Evolutionary conservation across 108 stramenopile genomes (phyloP), one percentile per base, ranked within the genome.

Genomic region (Cyclostephanos tholiformis): DNA sequence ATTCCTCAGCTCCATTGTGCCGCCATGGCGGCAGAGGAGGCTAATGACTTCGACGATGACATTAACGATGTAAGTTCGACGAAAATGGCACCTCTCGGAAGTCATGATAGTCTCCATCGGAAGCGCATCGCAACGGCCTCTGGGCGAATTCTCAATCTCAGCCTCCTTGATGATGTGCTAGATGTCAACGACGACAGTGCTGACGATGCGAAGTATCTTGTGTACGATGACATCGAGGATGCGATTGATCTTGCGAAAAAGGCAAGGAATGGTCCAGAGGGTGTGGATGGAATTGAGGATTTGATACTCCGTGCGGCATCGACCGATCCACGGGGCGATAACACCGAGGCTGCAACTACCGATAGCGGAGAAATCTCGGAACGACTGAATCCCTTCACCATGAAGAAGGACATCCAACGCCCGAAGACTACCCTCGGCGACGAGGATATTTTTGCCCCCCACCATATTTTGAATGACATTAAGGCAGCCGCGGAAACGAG

Each of bases 401-500:
- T 46, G 44, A 46, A 46, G 44, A 46, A 17, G 14, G 14, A 46
- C 16, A 17, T 46, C 13, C 14, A 46, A 16, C 44, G 44, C 44
- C 14, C 2, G 14, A 12, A 10, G 41, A 1, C 41, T 7, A 10
- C 1, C 41, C 41, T 7, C 12, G 41, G 41, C 41, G 41, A 9
- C 11, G 12, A 41, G 0, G 41, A 41, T 12, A 12, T 41, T 1
- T 1, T 41, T 10, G 14, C 44, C 44, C 44, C 53, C 26, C 53
- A 55, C 26, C 23, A 55, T 55, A 55, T 55, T 12, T 27, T 55
- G 26, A 55, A 55, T 0, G 53, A 55, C 26, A 55, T 55, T 12
- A 5, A 55, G 10, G 25, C 53, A 5, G 53, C 53, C 13, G 53
- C 53, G 26, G 53, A 12, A 27, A 27, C 1, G 53, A 55, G 53